Percentiles rank a stretch among this genome's conserved stretches.
Evolutionary conservation across 2,329 filamentous ascomycete genomes (phyloP).

Genomic region (Curvularia verruculosa): DNA sequence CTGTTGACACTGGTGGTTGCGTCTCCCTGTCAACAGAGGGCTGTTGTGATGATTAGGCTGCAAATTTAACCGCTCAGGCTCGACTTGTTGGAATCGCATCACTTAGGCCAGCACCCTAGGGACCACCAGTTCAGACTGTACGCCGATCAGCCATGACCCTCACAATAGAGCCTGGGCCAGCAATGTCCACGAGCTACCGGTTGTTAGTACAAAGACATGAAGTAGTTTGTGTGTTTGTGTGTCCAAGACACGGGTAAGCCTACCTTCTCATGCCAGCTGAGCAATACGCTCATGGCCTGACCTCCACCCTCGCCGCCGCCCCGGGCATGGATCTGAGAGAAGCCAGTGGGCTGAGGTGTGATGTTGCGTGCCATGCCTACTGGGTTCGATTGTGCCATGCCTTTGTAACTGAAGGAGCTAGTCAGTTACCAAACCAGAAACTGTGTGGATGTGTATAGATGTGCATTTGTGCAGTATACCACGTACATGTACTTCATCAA

Average conservation of each 20-base stretch:
- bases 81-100: background rate
- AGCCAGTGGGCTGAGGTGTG: constrained; percentile 82
- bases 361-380: constrained; percentile 49
- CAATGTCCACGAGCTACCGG: constrained; percentile 79
- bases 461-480: background rate
- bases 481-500: constrained; percentile 97
- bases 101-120: background rate
- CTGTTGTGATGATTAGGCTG: constrained; percentile 1
- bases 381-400: constrained; percentile 66
- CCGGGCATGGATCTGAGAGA: constrained; percentile 75
- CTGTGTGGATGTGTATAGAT: constrained; percentile 13
- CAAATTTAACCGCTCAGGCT: constrained; percentile 1
- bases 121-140: constrained; percentile 66
- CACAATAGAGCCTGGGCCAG: constrained; percentile 85
- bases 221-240: too few species aligned
- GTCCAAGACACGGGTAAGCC: constrained; percentile 4
- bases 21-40: background rate
- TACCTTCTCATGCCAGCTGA: constrained; percentile 97
- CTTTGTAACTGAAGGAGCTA: constrained; percentile 73
- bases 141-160: constrained; percentile 96
- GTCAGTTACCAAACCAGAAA: constrained; percentile 10
- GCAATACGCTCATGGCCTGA: constrained; percentile 90
- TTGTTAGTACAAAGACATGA: constrained; percentile 21
- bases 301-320: constrained; percentile 72
- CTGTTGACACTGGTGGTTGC: background rate